A percentile compares a stretch with the other conserved stretches of the same genome.
Evolutionary conservation across 1,284 basidiomycete species (phyloP).

Genomic region (Naganishia albida): DNA sequence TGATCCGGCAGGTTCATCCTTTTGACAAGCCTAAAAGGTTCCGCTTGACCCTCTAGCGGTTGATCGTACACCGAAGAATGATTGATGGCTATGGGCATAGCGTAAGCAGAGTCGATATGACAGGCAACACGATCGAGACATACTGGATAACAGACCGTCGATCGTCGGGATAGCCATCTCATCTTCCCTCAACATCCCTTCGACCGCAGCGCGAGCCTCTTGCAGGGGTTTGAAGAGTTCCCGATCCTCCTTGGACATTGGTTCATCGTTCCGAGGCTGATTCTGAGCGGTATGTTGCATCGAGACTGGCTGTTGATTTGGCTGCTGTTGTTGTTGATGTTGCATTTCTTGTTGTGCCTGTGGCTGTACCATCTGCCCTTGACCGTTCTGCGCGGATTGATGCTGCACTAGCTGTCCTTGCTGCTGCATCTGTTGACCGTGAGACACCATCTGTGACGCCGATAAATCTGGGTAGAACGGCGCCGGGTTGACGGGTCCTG

Average conservation of each 20-base stretch:
- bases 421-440: conserved; percentile 16
- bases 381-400: conserved; percentile 29
- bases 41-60: conserved; percentile 47
- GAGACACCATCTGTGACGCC: neutral
- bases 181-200: conserved; percentile 26
- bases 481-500: conserved; percentile 21
- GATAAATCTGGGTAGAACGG: conserved; percentile 19
- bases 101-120: too few relatives aligned
- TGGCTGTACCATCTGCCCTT: conserved; percentile 12
- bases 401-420: conserved; percentile 21
- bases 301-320: conserved; percentile 13
- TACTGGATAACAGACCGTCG: conserved; percentile 41
- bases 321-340: conserved; percentile 7
- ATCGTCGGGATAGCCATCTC: conserved; percentile 43
- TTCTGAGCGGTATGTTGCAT: neutral
- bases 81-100: conserved; percentile 7
- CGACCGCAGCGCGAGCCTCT: conserved; percentile 15
- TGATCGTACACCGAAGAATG: conserved; percentile 21
- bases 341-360: conserved; percentile 27
- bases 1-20: conserved; percentile 15
- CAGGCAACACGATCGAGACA: neutral
- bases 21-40: conserved; percentile 28
- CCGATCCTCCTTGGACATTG: conserved; percentile 31
- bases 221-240: conserved; percentile 19
- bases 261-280: conserved; percentile 33